These are phyloP conservation scores for Vaccinium darrowii DNA, from an alignment of 148 eudicot genomes.

Conservation along the genomic window DNA sequence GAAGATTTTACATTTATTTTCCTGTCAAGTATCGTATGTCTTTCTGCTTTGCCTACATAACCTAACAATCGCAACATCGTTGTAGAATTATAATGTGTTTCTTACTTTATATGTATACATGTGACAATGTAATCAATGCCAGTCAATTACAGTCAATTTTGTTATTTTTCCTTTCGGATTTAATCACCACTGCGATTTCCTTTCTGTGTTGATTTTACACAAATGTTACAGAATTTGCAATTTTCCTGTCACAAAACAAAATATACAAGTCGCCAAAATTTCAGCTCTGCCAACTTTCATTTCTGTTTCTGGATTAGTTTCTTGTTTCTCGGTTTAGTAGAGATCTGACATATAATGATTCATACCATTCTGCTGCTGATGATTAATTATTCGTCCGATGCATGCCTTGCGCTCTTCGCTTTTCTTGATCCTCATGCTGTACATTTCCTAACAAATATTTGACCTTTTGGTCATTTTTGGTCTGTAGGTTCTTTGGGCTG, in stretches of 20 bases:
- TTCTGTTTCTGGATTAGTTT: background rate
- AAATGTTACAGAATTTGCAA: background rate
- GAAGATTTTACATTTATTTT: too few species aligned
- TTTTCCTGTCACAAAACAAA: background rate
- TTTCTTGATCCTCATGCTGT: background rate
- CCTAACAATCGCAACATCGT: too few species aligned
- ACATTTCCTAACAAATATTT: background rate
- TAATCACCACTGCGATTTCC: too few species aligned
- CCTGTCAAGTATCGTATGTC: too few species aligned
- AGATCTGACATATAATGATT: background rate
- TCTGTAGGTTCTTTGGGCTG: slow-evolving; percentile 37
- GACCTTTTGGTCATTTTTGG: background rate
- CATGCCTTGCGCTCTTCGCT: background rate
- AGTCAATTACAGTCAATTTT: too few species aligned
- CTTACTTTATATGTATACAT: too few species aligned
- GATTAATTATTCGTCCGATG: background rate
- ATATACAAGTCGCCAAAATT: background rate
- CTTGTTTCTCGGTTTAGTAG: background rate
- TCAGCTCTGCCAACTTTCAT: background rate
- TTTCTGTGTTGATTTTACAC: too few species aligned
- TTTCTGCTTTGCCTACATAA: too few species aligned
- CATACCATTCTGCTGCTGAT: background rate
- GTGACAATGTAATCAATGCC: too few species aligned
- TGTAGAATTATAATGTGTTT: too few species aligned
- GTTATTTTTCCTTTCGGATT: too few species aligned